phyloP scores from a whole-genome alignment of 2,329 filamentous ascomycete genomes.

The Cercospora sp. region DNA sequence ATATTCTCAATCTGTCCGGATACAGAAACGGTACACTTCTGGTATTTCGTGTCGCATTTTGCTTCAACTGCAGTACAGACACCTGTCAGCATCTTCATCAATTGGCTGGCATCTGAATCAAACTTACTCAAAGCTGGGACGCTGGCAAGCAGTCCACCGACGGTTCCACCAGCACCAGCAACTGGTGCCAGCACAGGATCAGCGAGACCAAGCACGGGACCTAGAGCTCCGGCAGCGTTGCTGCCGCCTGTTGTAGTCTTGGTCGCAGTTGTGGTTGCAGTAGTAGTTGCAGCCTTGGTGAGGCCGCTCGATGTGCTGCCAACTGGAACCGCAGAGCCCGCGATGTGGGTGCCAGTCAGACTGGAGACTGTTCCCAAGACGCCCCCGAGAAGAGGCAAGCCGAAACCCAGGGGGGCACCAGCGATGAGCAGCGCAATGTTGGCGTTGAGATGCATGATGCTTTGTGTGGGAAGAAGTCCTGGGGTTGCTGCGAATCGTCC shows the following conservation, averaged over 20 bases:
- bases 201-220: neutral
- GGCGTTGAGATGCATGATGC: constrained; percentile 4
- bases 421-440: constrained; percentile 1
- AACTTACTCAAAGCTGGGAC: constrained; percentile 9
- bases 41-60: constrained; percentile 10
- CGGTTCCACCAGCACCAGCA: constrained; percentile 6
- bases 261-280: neutral
- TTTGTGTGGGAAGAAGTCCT: neutral
- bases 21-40: constrained; percentile 20
- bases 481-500: neutral
- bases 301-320: constrained; percentile 1
- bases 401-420: neutral
- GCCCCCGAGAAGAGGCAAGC: constrained; percentile 6
- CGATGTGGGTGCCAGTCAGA: constrained; percentile 2
- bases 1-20: constrained; percentile 19
- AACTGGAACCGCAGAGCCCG: neutral
- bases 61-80: neutral
- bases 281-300: neutral
- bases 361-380: neutral
- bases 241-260: neutral
- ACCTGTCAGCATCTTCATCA: neutral
- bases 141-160: constrained; percentile 8
- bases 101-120: neutral
- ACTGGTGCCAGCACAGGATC: neutral
- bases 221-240: constrained; percentile 5